Percentiles rank a stretch among this genome's conserved stretches.
These are phyloP conservation scores for Haplosporangium sp. DNA, from an alignment of 371 early-diverging fungal genomes.

Conservation along the genomic window DNA sequence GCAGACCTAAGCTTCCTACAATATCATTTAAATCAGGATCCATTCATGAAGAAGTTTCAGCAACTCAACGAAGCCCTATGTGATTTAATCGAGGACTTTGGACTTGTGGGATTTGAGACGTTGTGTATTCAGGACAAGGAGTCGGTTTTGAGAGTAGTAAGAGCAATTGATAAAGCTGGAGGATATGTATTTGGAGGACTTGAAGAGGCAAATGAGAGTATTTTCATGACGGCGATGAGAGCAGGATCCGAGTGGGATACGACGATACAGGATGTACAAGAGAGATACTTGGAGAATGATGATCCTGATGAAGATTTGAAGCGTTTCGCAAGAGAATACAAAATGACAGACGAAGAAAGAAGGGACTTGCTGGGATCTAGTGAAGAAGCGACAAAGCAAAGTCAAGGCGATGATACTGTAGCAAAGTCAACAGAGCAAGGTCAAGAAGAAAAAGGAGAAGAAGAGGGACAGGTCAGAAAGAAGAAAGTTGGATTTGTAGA, in stretches of 20 bases:
- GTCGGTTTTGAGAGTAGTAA: constrained; percentile 80
- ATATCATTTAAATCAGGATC: constrained; percentile 77
- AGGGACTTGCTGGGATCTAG: neutral
- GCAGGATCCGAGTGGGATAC: constrained; percentile 60
- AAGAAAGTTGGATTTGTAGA: constrained; percentile 33
- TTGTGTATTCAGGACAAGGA: constrained; percentile 88
- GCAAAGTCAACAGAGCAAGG: neutral
- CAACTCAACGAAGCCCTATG: constrained; percentile 86
- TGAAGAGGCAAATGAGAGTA: constrained; percentile 83
- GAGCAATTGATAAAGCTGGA: constrained; percentile 91
- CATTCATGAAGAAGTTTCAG: constrained; percentile 74
- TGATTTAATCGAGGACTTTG: constrained; percentile 91
- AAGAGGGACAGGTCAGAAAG: neutral
- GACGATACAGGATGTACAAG: constrained; percentile 73
- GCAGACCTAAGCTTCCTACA: constrained; percentile 89
- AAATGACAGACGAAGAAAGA: constrained; percentile 20
- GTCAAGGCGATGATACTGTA: neutral
- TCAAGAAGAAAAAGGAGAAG: too few species aligned
- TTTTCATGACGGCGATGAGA: constrained; percentile 75
- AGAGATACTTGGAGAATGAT: constrained; percentile 64
- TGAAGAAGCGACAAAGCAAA: neutral
- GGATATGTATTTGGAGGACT: constrained; percentile 92
- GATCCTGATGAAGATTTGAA: constrained; percentile 40
- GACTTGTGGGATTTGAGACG: constrained; percentile 91
- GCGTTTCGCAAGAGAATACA: constrained; percentile 48